Conservation (phyloP, 768 basidiomycete genomes). For the Termitomyces sp. region DNA sequence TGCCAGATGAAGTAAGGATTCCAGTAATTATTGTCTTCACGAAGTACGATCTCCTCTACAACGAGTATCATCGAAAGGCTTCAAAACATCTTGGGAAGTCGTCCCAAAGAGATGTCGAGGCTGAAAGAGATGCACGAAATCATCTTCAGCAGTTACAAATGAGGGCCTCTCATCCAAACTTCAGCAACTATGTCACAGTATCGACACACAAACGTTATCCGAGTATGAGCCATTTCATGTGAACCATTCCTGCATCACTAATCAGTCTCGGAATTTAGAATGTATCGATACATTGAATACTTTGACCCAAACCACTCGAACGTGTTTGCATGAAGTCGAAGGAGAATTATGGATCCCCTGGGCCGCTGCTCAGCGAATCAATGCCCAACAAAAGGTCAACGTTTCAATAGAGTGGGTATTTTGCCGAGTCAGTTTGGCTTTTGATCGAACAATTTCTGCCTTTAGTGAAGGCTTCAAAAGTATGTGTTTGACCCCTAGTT, state of each 20-base stretch:
- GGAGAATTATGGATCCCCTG: background rate
- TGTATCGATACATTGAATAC: background rate
- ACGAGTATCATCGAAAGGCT: too few species aligned
- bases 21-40: background rate
- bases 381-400: background rate
- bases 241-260: background rate
- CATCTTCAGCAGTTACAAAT: background rate
- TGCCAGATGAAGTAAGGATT: background rate
- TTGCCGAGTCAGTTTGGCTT: background rate
- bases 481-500: background rate
- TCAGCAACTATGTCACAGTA: background rate
- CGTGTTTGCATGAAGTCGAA: background rate
- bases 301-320: background rate
- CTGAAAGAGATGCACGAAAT: background rate
- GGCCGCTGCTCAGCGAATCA: background rate
- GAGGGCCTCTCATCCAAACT: background rate
- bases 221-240: background rate
- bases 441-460: background rate
- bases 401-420: background rate
- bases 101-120: too few species aligned
- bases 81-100: too few species aligned
- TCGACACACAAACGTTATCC: background rate
- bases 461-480: background rate
- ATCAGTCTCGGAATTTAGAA: background rate
- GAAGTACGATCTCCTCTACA: background rate